Percentiles rank a stretch among this genome's conserved stretches.
Conservation (phyloP, 2,329 filamentous ascomycete genomes). For the Teratosphaeria viscida region DNA sequence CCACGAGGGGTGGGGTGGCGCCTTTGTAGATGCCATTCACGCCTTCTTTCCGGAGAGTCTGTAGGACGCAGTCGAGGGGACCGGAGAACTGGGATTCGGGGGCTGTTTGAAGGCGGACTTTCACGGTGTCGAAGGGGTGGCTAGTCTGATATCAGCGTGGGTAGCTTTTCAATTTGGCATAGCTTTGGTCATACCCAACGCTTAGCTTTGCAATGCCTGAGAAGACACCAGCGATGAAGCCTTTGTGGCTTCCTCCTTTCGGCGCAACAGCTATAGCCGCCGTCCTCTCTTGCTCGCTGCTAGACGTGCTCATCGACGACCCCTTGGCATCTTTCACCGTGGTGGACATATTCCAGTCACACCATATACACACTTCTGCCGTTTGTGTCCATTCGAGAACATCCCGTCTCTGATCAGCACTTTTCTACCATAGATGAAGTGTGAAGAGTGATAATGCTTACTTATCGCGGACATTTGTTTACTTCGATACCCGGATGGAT, state of each 20-base stretch:
- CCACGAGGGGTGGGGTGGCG: constrained; percentile 67
- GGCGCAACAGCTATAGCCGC: constrained; percentile 8
- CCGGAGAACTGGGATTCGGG: constrained; percentile 67
- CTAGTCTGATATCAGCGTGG: constrained; percentile 31
- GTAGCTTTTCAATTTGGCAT: constrained; percentile 15
- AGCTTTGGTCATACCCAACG: constrained; percentile 41
- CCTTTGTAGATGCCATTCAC: constrained; percentile 85
- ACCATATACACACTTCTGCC: not conserved
- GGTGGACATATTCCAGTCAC: constrained; percentile 2
- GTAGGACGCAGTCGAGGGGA: constrained; percentile 71
- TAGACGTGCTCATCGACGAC: constrained; percentile 5
- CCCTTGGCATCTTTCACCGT: constrained; percentile 13
- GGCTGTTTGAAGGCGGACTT: constrained; percentile 88
- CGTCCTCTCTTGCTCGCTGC: constrained; percentile 10
- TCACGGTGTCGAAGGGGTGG: constrained; percentile 85
- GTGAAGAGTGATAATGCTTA: not conserved
- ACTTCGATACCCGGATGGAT: not conserved
- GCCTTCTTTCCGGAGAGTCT: constrained; percentile 80
- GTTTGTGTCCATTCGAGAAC: not conserved
- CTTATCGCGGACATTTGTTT: not conserved
- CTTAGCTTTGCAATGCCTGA: constrained; percentile 84
- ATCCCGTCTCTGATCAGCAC: not conserved
- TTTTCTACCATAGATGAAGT: constrained; percentile 7
- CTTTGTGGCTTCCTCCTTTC: constrained; percentile 59
- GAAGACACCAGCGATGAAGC: constrained; percentile 96